Percentiles rank a stretch among this genome's conserved stretches.
Conservation (phyloP, 2,329 filamentous ascomycete genomes). For the Onygenales sp. region DNA sequence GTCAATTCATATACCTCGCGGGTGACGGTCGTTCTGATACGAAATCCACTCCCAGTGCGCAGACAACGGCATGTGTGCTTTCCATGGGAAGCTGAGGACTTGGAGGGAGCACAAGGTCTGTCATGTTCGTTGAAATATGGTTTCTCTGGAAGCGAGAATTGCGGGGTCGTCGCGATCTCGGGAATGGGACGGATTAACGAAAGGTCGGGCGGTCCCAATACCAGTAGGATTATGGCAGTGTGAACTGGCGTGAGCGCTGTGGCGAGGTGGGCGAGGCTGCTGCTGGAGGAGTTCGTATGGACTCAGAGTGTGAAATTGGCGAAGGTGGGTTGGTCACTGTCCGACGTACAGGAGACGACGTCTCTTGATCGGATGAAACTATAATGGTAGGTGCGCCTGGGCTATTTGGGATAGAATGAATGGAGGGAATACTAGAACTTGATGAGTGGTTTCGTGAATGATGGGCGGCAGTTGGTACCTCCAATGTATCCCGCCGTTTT, state of each 20-base stretch:
- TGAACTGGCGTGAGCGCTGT: background rate
- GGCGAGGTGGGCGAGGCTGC: background rate
- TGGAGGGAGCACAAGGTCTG: no score
- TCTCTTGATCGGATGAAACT: conserved; percentile 6
- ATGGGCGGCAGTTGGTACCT: conserved; percentile 14
- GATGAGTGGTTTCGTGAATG: conserved; percentile 5
- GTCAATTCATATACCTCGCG: no score
- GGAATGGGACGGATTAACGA: no score
- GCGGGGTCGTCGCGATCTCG: no score
- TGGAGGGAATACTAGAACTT: background rate
- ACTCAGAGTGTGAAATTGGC: background rate
- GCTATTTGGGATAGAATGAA: background rate
- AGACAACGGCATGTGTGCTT: no score
- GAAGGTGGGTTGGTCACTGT: background rate
- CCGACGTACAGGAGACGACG: background rate
- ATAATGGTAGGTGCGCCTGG: conserved; percentile 8
- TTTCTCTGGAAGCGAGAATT: no score
- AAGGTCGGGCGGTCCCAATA: background rate
- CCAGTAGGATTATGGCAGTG: background rate
- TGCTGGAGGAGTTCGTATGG: background rate
- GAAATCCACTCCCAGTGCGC: no score
- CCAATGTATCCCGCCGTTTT: conserved; percentile 14
- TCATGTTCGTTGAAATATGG: no score
- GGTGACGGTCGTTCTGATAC: no score
- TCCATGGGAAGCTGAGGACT: no score